Evolutionary conservation across 352 stramenopile genomes (phyloP), one percentile per base, ranked within the genome.

Genomic region (Phytophthora sp.): DNA sequence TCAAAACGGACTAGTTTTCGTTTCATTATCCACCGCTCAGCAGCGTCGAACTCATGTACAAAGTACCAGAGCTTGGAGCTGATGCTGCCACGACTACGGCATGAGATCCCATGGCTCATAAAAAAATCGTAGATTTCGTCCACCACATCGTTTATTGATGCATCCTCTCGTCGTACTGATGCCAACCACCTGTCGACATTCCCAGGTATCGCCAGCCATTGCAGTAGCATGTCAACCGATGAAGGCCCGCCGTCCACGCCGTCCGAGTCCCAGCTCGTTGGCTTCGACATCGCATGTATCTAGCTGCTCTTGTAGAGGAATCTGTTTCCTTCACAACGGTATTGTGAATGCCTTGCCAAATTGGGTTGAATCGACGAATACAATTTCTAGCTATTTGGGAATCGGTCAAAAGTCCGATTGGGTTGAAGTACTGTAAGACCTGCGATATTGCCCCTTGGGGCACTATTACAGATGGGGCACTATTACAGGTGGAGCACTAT

Each of bases 221-320:
- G 23, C 20, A 78, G 26, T 26, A 78, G 21, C 23, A 69, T 27
- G 30, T 69, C 54, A 27, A 74, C 41, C 15, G 59, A 70, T 13
- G 61, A 58, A 13, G 44, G 44, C 2, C 46, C 61, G 2, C 47
- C 65, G n/a, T 41, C 24, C 4, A 44, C 39, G 9, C 44, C 51
- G 50, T 76, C 68, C 13, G 30, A 41, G 30, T 70, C 53, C 68
- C 63, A 76, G 20, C 29, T 33, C 36, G n/a, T 3, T 16, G 12
- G 0, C 9, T 4, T 65, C 27, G 15, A 13, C 35, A 66, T 53
- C 9, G 24, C 23, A 20, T 12, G 24, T 26, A 68, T 64, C 36
- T 51, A 41, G 7, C 4, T 42, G 18, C 36, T 45, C 26, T 54
- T 42, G 20, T 42, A 42, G 29, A 56, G 46, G 20, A 27, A 54